A percentile compares a stretch with the other conserved stretches of the same genome.
phyloP scores from a whole-genome alignment of 768 basidiomycete genomes.

The Russula griseocarnosa region DNA sequence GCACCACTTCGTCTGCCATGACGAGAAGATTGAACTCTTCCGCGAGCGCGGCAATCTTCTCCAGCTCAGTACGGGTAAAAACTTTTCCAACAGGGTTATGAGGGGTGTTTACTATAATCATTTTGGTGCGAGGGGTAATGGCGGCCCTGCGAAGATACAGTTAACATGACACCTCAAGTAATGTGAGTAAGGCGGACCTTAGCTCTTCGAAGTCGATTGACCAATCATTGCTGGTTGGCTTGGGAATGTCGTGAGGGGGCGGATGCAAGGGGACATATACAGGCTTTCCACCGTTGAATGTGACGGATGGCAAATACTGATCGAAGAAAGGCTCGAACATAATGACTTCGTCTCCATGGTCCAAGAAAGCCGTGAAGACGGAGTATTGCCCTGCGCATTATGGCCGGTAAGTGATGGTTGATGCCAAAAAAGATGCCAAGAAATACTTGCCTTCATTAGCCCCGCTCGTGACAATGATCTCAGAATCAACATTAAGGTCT shows the following conservation, averaged over 20 bases:
- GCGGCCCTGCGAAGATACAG: slow-evolving; percentile 50
- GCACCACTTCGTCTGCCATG: slow-evolving; percentile 94
- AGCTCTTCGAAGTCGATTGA: slow-evolving; percentile 86
- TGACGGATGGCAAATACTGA: slow-evolving; percentile 88
- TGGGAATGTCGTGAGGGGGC: slow-evolving; percentile 46
- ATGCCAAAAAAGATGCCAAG: slow-evolving; percentile 1
- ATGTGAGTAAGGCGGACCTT: slow-evolving; percentile 43
- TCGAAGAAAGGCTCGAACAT: slow-evolving; percentile 99
- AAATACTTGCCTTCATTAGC: slow-evolving; percentile 80
- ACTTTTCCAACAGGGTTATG: slow-evolving; percentile 99
- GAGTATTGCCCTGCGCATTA: slow-evolving; percentile 76
- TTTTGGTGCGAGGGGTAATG: slow-evolving; percentile 85
- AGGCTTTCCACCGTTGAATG: slow-evolving; percentile 90
- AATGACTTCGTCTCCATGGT: slow-evolving; percentile 94
- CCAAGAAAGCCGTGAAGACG: slow-evolving; percentile 86
- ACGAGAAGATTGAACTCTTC: slow-evolving; percentile 90
- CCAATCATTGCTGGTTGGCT: slow-evolving; percentile 74
- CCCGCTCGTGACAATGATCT: slow-evolving; percentile 93
- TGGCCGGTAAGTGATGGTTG: slow-evolving; percentile 15
- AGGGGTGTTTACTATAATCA: slow-evolving; percentile 93
- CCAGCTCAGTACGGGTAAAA: slow-evolving; percentile 78
- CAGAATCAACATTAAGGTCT: slow-evolving; percentile 74
- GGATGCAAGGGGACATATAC: slow-evolving; percentile 96
- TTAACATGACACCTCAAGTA: slow-evolving; percentile 9
- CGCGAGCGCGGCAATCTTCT: slow-evolving; percentile 79